These are phyloP conservation scores for Chlamydomonas urium DNA, from an alignment of 139 green algal species.

Conservation along the genomic window DNA sequence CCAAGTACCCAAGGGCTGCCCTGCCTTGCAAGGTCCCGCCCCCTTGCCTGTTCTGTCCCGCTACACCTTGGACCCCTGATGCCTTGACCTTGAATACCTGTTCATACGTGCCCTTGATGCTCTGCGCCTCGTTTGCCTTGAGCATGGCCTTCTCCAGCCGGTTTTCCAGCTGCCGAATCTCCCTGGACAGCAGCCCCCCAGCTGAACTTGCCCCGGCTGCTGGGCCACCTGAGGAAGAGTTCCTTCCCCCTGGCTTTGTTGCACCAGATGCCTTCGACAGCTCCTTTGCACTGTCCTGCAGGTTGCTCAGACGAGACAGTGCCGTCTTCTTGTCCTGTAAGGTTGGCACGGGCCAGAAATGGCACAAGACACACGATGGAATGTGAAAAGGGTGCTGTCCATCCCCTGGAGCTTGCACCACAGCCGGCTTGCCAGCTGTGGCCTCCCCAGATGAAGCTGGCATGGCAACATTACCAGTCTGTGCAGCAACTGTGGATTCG, in stretches of 20 bases:
- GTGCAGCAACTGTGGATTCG: too few species aligned
- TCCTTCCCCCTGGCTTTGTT: not conserved
- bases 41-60: too few species aligned
- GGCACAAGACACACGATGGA: not conserved
- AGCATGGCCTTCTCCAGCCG: slow-evolving; percentile 59
- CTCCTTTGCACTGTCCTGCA: slow-evolving; percentile 34
- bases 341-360: not conserved
- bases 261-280: not conserved
- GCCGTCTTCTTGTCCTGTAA: slow-evolving; percentile 40
- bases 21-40: too few species aligned
- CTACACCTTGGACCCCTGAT: not conserved
- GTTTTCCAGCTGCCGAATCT: slow-evolving; percentile 57
- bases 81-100: slow-evolving; percentile 31
- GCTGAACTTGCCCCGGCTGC: not conserved
- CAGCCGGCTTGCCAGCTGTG: too few species aligned
- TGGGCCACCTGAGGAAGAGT: not conserved
- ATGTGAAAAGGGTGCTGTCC: too few species aligned
- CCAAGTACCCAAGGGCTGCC: too few species aligned
- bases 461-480: too few species aligned
- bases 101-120: slow-evolving; percentile 59
- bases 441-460: too few species aligned
- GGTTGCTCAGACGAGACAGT: slow-evolving; percentile 35
- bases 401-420: too few species aligned
- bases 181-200: not conserved
- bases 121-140: slow-evolving; percentile 61